These are phyloP conservation scores for Meyerozyma elateridarum DNA, from an alignment of 1,139 yeast species.

Conservation along the genomic window DNA sequence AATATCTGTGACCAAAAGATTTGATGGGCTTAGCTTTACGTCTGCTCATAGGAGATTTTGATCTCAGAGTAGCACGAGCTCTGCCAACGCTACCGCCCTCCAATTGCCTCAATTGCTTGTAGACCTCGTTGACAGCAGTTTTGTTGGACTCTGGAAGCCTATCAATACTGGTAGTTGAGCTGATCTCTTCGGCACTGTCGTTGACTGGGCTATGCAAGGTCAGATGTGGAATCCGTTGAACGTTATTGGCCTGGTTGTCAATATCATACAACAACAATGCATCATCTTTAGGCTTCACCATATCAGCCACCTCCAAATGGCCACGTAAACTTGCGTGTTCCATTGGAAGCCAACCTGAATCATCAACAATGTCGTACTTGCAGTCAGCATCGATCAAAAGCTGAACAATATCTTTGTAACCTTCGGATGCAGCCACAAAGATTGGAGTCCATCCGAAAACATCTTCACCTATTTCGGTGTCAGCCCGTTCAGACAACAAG, in stretches of 20 bases:
- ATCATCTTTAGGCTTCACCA: slow-evolving; percentile 45
- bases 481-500: slow-evolving; percentile 53
- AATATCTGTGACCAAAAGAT: slow-evolving; percentile 81
- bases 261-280: slow-evolving; percentile 35
- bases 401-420: slow-evolving; percentile 54
- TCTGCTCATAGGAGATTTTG: slow-evolving; percentile 26
- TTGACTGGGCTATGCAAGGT: slow-evolving; percentile 10
- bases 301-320: slow-evolving; percentile 64
- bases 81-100: slow-evolving; percentile 8
- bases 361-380: slow-evolving; percentile 57
- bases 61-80: slow-evolving; percentile 13
- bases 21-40: slow-evolving; percentile 51
- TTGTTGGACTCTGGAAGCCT: slow-evolving; percentile 37
- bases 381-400: slow-evolving; percentile 53
- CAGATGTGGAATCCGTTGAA: slow-evolving; percentile 24
- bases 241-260: slow-evolving; percentile 35
- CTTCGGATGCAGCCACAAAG: slow-evolving; percentile 88
- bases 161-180: slow-evolving; percentile 22
- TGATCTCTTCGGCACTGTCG: slow-evolving; percentile 12
- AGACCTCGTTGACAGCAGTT: slow-evolving; percentile 33
- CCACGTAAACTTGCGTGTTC: slow-evolving; percentile 95
- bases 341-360: slow-evolving; percentile 95
- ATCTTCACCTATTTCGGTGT: slow-evolving; percentile 70
- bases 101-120: slow-evolving; percentile 33
- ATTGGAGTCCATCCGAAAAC: slow-evolving; percentile 95